phyloP scores from a whole-genome alignment of 1,284 basidiomycete species.

The Puccinia hordei region DNA sequence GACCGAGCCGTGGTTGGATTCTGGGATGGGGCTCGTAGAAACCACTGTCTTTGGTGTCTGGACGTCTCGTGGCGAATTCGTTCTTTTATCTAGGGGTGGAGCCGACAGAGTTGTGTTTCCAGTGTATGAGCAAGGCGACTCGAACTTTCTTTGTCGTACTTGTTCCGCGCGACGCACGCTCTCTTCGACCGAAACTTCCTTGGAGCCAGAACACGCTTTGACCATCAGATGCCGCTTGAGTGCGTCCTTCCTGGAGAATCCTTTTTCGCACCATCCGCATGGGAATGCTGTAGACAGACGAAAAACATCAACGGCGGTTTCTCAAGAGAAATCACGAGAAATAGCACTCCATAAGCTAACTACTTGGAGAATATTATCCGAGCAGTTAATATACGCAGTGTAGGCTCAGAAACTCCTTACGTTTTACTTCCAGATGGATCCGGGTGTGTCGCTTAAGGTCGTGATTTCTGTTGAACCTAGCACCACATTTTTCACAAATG shows the following conservation, averaged over 20 bases:
- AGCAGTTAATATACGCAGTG: no score
- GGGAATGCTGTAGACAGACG: conserved; percentile 62
- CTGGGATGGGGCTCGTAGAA: neutral
- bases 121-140: neutral
- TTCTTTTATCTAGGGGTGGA: neutral
- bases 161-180: conserved; percentile 36
- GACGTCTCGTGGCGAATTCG: neutral
- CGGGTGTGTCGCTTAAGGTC: conserved; percentile 71
- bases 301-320: neutral
- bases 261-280: conserved; percentile 64
- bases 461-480: conserved; percentile 72
- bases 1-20: neutral
- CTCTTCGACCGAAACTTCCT: conserved; percentile 40
- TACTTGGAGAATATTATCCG: no score
- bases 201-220: conserved; percentile 58
- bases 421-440: conserved; percentile 62
- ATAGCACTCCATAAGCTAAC: no score
- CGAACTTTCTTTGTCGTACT: conserved; percentile 5
- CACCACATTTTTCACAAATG: conserved; percentile 68
- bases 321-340: neutral
- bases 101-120: neutral
- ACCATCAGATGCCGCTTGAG: conserved; percentile 67
- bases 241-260: conserved; percentile 73
- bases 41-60: neutral
- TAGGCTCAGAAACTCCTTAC: neutral